phyloP scores from a whole-genome alignment of 805 yeast species.

The Candida broadrunensis region DNA sequence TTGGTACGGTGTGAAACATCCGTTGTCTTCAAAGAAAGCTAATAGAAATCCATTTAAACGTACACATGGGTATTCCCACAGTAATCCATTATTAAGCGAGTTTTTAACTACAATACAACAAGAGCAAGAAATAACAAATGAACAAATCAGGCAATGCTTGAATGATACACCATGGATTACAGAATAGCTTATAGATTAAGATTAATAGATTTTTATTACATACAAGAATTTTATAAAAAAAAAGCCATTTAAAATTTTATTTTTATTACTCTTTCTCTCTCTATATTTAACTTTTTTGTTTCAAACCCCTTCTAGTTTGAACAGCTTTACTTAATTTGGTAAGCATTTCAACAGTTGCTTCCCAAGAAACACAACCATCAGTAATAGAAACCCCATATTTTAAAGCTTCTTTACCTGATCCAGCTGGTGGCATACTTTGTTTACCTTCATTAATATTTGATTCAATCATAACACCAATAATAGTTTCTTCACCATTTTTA shows the following conservation, averaged over 20 bases:
- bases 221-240: too few relatives aligned
- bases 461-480: constrained; percentile 96
- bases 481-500: constrained; percentile 70
- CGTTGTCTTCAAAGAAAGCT: constrained; percentile 45
- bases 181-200: too few relatives aligned
- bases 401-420: constrained; percentile 53
- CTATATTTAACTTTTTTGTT: constrained; percentile 6
- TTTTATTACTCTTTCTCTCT: too few relatives aligned
- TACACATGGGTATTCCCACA: constrained; percentile 31
- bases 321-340: constrained; percentile 80
- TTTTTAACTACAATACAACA: constrained; percentile 13
- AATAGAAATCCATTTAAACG: constrained; percentile 57
- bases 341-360: constrained; percentile 79
- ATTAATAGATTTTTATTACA: too few relatives aligned
- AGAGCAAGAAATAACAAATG: constrained; percentile 1
- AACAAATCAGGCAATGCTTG: constrained; percentile 6
- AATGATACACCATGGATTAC: constrained; percentile 7
- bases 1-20: constrained; percentile 52
- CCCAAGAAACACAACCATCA: constrained; percentile 95
- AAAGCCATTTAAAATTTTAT: too few relatives aligned
- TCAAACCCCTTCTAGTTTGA: constrained; percentile 63
- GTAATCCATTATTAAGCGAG: constrained; percentile 17
- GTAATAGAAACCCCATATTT: constrained; percentile 96
- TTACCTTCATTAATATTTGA: constrained; percentile 88
- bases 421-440: constrained; percentile 67